Base-by-base conservation (phyloP, 176 grass and related monocot genomes). In the Elymus sibiricus region DNA sequence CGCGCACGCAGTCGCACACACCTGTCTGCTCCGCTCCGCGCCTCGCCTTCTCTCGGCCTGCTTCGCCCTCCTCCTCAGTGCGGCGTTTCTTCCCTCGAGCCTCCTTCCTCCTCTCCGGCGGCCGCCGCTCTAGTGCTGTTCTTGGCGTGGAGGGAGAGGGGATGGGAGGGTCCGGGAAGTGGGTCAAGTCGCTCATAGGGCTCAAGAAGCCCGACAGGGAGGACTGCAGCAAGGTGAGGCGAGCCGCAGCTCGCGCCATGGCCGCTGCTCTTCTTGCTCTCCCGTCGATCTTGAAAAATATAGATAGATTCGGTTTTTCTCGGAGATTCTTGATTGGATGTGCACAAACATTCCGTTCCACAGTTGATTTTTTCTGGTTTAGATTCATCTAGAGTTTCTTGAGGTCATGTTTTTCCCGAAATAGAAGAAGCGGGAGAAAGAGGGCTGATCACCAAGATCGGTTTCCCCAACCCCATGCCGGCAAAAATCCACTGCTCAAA, bases 191-290 rank as follows among this genome's bases (percentile, higher is more conserved):
- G 37, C 89, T 99, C 49, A 88, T 99, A 38, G 88, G 94, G 58
- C 94, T 99, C 86, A 96, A 96, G 89, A 94, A 91, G 83, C 94
- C 86, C 12, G 94, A 92, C 49, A 87, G 86, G 58, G 90, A 94
- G 7, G 91, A 88, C 6, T 78, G 89, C 81, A 84, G 87, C 81
- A 88, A 91, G 84, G 96, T 98, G 91, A 91, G 70, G 44, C 44
- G 13, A 25, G 2, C 11, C 14, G 3, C 17, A 51, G 31, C 16
- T 32, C 28, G 66, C 12, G 2, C 6, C 39, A 40, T 40, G 39
- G 55, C 55, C 21, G 7, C 55, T 9, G 8, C 2, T 70, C 60
- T 80, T 80, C 74, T 70, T 35, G 38, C 1, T 83, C 80, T 53
- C 64, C 60, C 27, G 0, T 7, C 47, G 2, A 9, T 58, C 42